Conservation (phyloP, 2,329 filamentous ascomycete genomes). For the Cercospora citrullina region DNA sequence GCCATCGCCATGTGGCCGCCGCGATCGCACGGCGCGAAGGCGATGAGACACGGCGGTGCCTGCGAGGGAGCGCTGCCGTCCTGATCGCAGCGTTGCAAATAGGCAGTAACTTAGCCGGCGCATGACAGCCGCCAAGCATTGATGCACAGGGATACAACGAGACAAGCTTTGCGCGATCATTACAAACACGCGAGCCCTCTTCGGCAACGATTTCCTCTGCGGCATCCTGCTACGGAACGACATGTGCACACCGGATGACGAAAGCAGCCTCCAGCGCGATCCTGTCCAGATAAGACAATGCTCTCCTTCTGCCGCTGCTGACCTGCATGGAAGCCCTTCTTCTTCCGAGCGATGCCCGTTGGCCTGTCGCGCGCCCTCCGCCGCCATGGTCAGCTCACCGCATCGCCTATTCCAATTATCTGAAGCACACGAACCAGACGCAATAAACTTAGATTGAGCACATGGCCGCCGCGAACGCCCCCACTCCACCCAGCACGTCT, state of each 20-base stretch:
- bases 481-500: background rate
- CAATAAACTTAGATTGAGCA: background rate
- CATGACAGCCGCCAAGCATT: background rate
- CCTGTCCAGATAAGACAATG: background rate
- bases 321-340: background rate
- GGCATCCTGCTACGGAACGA: background rate
- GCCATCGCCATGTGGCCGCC: conserved; percentile 7
- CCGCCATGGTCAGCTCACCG: background rate
- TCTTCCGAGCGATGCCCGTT: background rate
- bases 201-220: background rate
- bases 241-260: background rate
- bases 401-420: background rate
- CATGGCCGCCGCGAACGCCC: background rate
- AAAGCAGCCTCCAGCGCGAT: background rate
- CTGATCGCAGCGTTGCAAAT: background rate
- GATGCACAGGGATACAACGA: background rate
- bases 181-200: background rate
- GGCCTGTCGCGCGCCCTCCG: background rate
- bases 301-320: background rate
- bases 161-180: conserved; percentile 2
- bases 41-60: background rate
- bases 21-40: background rate
- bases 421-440: background rate
- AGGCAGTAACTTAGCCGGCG: background rate
- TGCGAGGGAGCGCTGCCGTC: background rate